Conservation (phyloP, 78 protist genomes). For the Dictyostelium firmibasis region DNA sequence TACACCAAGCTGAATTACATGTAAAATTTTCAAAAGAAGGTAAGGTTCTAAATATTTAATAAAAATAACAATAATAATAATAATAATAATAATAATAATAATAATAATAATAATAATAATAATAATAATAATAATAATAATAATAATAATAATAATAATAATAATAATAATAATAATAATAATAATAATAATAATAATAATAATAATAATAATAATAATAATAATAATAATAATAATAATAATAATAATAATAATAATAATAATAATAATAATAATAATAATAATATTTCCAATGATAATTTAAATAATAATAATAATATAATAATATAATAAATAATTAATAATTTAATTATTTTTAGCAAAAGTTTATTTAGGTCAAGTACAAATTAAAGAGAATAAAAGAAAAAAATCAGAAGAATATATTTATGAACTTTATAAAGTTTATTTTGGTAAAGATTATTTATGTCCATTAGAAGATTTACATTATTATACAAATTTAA, state of each 20-base stretch:
- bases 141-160: not conserved
- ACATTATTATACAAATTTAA: constrained; percentile 12
- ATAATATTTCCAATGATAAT: not conserved
- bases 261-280: too few species aligned
- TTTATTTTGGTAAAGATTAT: constrained; percentile 56
- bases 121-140: too few species aligned
- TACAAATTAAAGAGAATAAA: constrained; percentile 39
- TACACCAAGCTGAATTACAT: constrained; percentile 76
- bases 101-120: not conserved
- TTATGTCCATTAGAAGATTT: constrained; percentile 49
- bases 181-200: not conserved
- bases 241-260: not conserved
- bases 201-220: not conserved
- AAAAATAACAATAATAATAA: not conserved
- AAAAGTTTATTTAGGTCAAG: not conserved
- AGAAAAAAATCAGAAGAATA: constrained; percentile 51
- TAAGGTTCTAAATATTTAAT: too few species aligned
- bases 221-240: not conserved
- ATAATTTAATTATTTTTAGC: not conserved
- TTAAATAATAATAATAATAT: not conserved
- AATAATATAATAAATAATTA: not conserved
- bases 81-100: too few species aligned
- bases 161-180: too few species aligned
- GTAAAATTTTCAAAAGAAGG: constrained; percentile 72
- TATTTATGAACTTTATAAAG: constrained; percentile 58